Percentiles rank a stretch among this genome's conserved stretches.
Evolutionary conservation across 2,329 filamentous ascomycete genomes (phyloP).

Genomic region (Xylariaceae sp.): DNA sequence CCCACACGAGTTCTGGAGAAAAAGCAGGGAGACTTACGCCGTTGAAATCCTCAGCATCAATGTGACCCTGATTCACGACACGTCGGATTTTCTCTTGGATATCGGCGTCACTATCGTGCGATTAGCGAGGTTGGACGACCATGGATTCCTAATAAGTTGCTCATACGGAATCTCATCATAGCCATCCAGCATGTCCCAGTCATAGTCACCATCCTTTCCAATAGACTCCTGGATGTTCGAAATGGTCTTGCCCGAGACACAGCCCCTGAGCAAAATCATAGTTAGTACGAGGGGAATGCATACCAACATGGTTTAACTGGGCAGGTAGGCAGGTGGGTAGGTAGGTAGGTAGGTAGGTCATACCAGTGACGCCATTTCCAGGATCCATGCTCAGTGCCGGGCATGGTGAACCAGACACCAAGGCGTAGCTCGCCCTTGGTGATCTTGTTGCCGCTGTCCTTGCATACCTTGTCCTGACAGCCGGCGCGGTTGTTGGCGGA

Average conservation of each 20-base stretch:
- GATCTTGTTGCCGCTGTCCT: constrained; percentile 73
- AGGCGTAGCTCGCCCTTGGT: constrained; percentile 79
- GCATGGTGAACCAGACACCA: constrained; percentile 72
- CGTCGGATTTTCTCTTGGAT: constrained; percentile 75
- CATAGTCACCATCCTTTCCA: constrained; percentile 54
- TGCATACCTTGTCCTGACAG: constrained; percentile 78
- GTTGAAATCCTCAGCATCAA: constrained; percentile 86
- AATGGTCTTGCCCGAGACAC: constrained; percentile 79
- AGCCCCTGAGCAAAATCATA: constrained; percentile 71
- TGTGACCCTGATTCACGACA: constrained; percentile 77
- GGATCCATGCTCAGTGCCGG: constrained; percentile 59
- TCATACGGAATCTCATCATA: constrained; percentile 73
- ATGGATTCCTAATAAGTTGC: neutral
- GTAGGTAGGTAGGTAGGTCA: constrained; percentile 35
- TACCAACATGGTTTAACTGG: neutral
- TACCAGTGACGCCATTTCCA: constrained; percentile 91
- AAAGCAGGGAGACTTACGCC: constrained; percentile 66
- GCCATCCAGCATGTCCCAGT: constrained; percentile 77
- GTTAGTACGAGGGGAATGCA: constrained; percentile 5
- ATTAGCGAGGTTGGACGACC: constrained; percentile 6
- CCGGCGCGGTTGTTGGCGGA: constrained; percentile 74
- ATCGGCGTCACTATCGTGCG: constrained; percentile 55
- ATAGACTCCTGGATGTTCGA: constrained; percentile 67
- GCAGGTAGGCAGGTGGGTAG: neutral
- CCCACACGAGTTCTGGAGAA: neutral